These are phyloP conservation scores for Coemansia umbellata DNA, from an alignment of 192 early-diverging fungal species.

Conservation along the genomic window DNA sequence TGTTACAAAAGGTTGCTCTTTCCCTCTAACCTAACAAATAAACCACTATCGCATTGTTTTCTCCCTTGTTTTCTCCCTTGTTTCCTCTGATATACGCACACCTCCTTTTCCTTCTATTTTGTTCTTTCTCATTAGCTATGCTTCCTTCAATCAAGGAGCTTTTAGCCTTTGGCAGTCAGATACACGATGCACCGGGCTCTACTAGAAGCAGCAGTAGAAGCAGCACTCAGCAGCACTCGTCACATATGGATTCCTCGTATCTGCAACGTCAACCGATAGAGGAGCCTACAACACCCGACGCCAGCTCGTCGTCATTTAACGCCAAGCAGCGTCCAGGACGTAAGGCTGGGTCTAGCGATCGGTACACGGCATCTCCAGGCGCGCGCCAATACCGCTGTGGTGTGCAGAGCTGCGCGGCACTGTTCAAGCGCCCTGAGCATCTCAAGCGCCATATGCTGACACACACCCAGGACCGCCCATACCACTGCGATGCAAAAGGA, in stretches of 20 bases:
- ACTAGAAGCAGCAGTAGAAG: too few species aligned
- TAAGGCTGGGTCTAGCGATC: slow-evolving; percentile 29
- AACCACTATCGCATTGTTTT: too few species aligned
- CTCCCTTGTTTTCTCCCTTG: too few species aligned
- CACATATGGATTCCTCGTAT: not conserved
- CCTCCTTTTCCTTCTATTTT: too few species aligned
- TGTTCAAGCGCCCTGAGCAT: slow-evolving; percentile 81
- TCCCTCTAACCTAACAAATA: too few species aligned
- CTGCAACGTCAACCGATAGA: not conserved
- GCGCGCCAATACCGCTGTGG: slow-evolving; percentile 58
- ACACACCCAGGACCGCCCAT: slow-evolving; percentile 86
- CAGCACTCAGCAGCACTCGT: not conserved
- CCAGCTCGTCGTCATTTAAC: not conserved
- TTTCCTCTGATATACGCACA: too few species aligned
- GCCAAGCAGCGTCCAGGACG: slow-evolving; percentile 34
- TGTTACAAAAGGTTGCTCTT: too few species aligned
- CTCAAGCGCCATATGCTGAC: slow-evolving; percentile 82
- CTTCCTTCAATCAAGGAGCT: slow-evolving; percentile 43
- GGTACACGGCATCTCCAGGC: slow-evolving; percentile 22
- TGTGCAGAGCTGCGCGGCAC: slow-evolving; percentile 57
- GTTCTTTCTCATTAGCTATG: slow-evolving; percentile 14
- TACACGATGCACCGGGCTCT: not conserved
- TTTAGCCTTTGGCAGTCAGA: slow-evolving; percentile 31
- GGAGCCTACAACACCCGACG: not conserved
- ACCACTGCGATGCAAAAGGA: slow-evolving; percentile 61